phyloP scores from a whole-genome alignment of 2,329 filamentous ascomycete genomes.

The Cladosporium velox region DNA sequence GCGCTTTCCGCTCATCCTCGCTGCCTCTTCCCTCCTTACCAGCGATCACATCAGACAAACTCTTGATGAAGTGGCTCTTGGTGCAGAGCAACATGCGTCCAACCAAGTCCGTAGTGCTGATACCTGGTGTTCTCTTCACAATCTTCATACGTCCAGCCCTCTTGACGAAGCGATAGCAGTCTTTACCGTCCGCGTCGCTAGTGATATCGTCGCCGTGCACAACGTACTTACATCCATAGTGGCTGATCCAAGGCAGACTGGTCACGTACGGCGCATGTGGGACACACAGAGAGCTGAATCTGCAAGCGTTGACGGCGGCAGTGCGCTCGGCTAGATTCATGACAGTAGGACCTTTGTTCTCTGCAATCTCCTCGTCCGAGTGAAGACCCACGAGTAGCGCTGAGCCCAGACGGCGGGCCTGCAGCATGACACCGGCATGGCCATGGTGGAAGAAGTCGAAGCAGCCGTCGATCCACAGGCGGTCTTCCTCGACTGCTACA shows the following conservation, averaged over 20 bases:
- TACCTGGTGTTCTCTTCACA: conserved; percentile 92
- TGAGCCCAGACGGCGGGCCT: conserved; percentile 85
- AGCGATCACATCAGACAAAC: conserved; percentile 64
- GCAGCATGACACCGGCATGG: conserved; percentile 94
- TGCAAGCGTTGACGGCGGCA: conserved; percentile 88
- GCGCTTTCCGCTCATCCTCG: conserved; percentile 63
- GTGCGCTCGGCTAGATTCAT: conserved; percentile 93
- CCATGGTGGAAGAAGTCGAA: conserved; percentile 99
- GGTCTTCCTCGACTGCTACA: conserved; percentile 61
- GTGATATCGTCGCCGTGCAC: conserved; percentile 98
- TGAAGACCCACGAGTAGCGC: conserved; percentile 92
- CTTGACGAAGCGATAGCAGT: conserved; percentile 98
- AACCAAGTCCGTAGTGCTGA: conserved; percentile 97
- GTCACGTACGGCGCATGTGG: conserved; percentile 93
- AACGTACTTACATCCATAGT: conserved; percentile 93
- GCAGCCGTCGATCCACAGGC: conserved; percentile 98
- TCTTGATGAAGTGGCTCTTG: conserved; percentile 84
- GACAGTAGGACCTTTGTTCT: conserved; percentile 96
- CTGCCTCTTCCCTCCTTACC: conserved; percentile 74
- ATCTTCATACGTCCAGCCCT: conserved; percentile 91
- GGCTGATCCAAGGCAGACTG: conserved; percentile 86
- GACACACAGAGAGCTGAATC: conserved; percentile 86
- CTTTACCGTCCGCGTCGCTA: conserved; percentile 86
- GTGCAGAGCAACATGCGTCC: conserved; percentile 97
- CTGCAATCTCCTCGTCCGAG: conserved; percentile 90